Percentiles rank a stretch among this genome's conserved stretches.
phyloP scores from a whole-genome alignment of 495 filamentous ascomycete species.

The Bacidia gigantensis region DNA sequence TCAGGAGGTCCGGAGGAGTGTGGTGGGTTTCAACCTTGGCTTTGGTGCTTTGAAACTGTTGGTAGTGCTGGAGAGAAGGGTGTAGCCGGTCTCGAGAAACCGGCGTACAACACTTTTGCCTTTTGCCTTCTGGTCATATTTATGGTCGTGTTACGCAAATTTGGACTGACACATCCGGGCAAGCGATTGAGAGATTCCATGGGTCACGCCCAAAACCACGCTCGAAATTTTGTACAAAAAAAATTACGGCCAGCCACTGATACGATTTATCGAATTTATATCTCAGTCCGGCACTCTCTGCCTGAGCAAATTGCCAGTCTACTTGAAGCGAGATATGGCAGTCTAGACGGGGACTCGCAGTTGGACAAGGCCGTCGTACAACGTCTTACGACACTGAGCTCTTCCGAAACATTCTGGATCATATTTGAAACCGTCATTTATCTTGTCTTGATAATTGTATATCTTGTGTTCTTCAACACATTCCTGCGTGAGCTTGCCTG shows the following conservation, averaged over 20 bases:
- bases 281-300: too few relatives aligned
- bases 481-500: conserved; percentile 10
- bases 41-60: conserved; percentile 2
- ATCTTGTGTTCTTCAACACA: conserved; percentile 9
- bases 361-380: too few relatives aligned
- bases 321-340: too few relatives aligned
- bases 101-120: neutral
- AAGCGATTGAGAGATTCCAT: neutral
- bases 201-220: neutral
- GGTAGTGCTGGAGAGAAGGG: neutral
- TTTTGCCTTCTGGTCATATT: conserved; percentile 1
- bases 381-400: neutral
- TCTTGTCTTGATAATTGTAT: conserved; percentile 11
- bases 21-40: neutral
- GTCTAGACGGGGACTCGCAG: too few relatives aligned
- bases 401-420: neutral
- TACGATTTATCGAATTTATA: too few relatives aligned
- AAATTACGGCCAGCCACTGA: too few relatives aligned
- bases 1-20: conserved; percentile 3
- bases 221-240: too few relatives aligned
- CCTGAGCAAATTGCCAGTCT: too few relatives aligned
- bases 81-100: neutral
- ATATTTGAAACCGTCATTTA: conserved; percentile 9
- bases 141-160: neutral
- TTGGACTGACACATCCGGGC: neutral